phyloP scores from a whole-genome alignment of 495 filamentous ascomycete species.

The Aspergillus wentii region DNA sequence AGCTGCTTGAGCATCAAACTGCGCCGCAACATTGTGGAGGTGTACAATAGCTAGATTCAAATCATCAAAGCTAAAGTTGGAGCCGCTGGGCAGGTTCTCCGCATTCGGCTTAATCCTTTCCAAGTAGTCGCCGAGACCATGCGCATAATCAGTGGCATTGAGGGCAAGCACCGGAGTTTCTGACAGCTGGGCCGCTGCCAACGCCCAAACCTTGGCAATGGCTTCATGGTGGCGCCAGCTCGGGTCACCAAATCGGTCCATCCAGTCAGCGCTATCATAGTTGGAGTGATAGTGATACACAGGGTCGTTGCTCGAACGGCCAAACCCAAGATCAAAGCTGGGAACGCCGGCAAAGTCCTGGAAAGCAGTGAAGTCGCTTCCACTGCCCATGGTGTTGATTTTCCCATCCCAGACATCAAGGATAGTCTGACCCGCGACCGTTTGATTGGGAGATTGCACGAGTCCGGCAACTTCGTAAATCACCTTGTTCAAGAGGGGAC shows the following conservation, averaged over 20 bases:
- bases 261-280: conserved; percentile 73
- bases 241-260: conserved; percentile 63
- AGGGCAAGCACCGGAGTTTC: conserved; percentile 45
- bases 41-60: conserved; percentile 43
- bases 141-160: conserved; percentile 44
- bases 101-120: conserved; percentile 47
- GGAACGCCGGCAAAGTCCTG: conserved; percentile 68
- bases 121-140: conserved; percentile 43
- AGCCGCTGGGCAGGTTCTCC: conserved; percentile 16
- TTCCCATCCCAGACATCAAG: conserved; percentile 54
- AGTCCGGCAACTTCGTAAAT: conserved; percentile 64
- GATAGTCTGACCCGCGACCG: conserved; percentile 59
- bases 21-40: conserved; percentile 41
- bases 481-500: conserved; percentile 74
- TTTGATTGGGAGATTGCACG: conserved; percentile 75
- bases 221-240: conserved; percentile 58
- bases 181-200: conserved; percentile 41
- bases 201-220: conserved; percentile 52
- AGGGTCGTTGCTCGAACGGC: conserved; percentile 31
- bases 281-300: conserved; percentile 78
- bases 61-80: conserved; percentile 35
- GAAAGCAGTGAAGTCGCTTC: conserved; percentile 72
- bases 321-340: conserved; percentile 58
- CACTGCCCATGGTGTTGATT: conserved; percentile 65
- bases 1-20: conserved; percentile 53